These are phyloP conservation scores for Pichia gijzeniarum DNA, from an alignment of 805 yeast species.

Conservation along the genomic window DNA sequence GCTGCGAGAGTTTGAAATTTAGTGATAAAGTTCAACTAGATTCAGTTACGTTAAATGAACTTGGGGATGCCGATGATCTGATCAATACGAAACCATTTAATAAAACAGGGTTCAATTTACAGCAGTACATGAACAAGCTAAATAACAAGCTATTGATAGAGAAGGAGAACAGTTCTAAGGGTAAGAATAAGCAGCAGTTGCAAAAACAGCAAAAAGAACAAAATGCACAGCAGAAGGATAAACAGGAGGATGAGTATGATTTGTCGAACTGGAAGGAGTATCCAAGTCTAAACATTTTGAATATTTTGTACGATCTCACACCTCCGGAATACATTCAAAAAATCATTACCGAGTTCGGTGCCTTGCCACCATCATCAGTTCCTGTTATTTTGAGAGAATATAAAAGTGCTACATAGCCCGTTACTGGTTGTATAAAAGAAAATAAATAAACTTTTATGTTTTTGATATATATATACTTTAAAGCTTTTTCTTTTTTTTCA, in stretches of 20 bases:
- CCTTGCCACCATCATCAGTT: slow-evolving; percentile 95
- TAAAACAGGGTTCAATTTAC: slow-evolving; percentile 56
- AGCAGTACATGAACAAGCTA: slow-evolving; percentile 48
- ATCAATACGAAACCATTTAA: slow-evolving; percentile 51
- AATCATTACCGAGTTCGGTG: slow-evolving; percentile 93
- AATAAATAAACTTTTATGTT: background rate
- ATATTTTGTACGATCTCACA: slow-evolving; percentile 87
- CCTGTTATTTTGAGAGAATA: slow-evolving; percentile 95
- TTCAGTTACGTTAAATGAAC: slow-evolving; percentile 89
- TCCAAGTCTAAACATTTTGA: slow-evolving; percentile 65
- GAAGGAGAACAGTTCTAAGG: slow-evolving; percentile 23
- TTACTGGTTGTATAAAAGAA: background rate
- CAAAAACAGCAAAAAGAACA: slow-evolving; percentile 19
- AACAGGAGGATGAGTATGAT: slow-evolving; percentile 32
- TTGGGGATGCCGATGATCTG: slow-evolving; percentile 73
- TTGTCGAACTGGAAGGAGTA: slow-evolving; percentile 58
- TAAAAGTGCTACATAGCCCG: slow-evolving; percentile 36
- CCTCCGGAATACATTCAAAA: slow-evolving; percentile 92
- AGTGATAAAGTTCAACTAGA: slow-evolving; percentile 94
- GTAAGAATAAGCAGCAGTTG: slow-evolving; percentile 17
- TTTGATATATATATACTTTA: no score
- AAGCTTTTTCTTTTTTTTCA: background rate
- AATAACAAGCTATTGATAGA: slow-evolving; percentile 24
- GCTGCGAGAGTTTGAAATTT: slow-evolving; percentile 92
- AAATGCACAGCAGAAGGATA: slow-evolving; percentile 22